phyloP scores from a whole-genome alignment of 768 basidiomycete species.

The Mycena capillaripes region DNA sequence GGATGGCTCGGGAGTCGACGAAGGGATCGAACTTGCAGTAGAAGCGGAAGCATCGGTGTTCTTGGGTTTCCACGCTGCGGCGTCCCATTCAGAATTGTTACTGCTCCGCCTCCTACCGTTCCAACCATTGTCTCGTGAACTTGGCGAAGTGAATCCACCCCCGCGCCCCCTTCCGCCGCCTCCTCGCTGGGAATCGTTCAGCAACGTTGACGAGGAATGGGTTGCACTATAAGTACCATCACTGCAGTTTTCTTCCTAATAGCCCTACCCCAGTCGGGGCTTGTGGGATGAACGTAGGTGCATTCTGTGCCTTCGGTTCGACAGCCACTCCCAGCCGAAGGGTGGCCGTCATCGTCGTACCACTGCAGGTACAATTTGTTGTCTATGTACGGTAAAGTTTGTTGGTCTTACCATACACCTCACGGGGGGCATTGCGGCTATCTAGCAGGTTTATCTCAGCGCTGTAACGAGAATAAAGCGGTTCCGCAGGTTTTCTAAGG shows the following conservation, averaged over 20 bases:
- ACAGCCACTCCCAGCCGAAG: not conserved
- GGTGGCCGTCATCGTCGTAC: constrained; percentile 32
- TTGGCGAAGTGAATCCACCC: not conserved
- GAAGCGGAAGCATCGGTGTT: not conserved
- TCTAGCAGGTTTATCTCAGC: no score
- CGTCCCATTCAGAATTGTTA: constrained; percentile 19
- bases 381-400: no score
- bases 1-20: constrained; percentile 16
- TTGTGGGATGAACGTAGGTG: constrained; percentile 24
- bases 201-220: no score
- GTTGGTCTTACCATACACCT: constrained; percentile 5
- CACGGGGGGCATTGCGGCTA: not conserved
- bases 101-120: not conserved
- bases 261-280: constrained; percentile 5
- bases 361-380: constrained; percentile 7
- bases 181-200: not conserved
- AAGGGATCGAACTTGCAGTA: constrained; percentile 3
- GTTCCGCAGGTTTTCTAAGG: no score
- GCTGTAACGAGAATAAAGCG: no score
- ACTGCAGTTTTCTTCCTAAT: not conserved
- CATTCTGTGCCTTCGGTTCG: not conserved
- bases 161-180: constrained; percentile 17
- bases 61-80: constrained; percentile 17
- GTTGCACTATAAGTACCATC: no score
- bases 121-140: constrained; percentile 28